These are phyloP conservation scores for Crassisporium funariophilum DNA, from an alignment of 768 basidiomycete genomes.

Conservation along the genomic window DNA sequence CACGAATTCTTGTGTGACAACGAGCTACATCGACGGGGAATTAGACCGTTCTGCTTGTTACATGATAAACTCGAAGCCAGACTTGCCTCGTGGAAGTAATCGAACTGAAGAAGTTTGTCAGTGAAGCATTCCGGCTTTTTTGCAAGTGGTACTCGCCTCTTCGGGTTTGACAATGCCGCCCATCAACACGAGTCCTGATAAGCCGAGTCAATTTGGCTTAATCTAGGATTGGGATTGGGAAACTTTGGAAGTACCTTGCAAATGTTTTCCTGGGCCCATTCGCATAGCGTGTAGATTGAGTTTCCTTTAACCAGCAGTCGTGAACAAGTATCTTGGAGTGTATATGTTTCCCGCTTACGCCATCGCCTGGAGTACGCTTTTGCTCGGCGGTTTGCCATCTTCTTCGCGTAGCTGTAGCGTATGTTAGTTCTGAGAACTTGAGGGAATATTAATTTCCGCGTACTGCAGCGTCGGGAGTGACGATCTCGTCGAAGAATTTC, in stretches of 20 bases:
- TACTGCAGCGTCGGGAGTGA: constrained; percentile 57
- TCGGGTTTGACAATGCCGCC: constrained; percentile 81
- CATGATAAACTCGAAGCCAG: neutral
- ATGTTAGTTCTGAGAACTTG: constrained; percentile 38
- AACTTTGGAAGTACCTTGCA: constrained; percentile 47
- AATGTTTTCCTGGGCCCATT: constrained; percentile 89
- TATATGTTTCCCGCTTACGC: too few species aligned
- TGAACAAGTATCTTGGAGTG: too few species aligned
- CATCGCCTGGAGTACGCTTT: constrained; percentile 80
- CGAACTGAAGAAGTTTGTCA: constrained; percentile 52
- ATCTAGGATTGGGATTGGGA: neutral
- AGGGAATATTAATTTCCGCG: constrained; percentile 7
- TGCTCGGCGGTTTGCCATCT: constrained; percentile 85
- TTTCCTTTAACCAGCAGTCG: too few species aligned
- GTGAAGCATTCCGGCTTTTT: neutral
- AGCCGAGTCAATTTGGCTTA: neutral
- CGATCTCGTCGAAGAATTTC: constrained; percentile 71
- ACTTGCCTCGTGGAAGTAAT: constrained; percentile 81
- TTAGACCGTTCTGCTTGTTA: too few species aligned
- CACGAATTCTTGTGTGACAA: constrained; percentile 77
- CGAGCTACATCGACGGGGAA: constrained; percentile 44
- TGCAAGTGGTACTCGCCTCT: constrained; percentile 46
- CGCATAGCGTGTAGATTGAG: constrained; percentile 87
- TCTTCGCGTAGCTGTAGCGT: constrained; percentile 68
- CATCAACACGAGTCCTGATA: constrained; percentile 73